Percentiles rank a stretch among this genome's conserved stretches.
phyloP scores from a whole-genome alignment of 2,329 filamentous ascomycete genomes.

The Clarireedia hainanense region DNA sequence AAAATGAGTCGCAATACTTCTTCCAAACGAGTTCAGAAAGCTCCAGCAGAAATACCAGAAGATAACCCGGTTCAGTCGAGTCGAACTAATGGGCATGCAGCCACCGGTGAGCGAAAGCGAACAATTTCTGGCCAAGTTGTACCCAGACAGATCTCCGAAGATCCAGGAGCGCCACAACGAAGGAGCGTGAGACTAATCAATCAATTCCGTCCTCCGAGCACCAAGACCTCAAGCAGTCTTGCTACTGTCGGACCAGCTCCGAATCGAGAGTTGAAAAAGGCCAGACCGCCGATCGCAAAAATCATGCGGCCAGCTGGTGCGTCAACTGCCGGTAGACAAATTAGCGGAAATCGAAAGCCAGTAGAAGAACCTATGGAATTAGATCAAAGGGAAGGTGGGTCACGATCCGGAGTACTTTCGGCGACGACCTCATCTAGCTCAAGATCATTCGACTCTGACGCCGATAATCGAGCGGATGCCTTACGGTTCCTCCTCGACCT shows the following conservation, averaged over 20 bases:
- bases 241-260: conserved; percentile 51
- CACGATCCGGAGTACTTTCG: conserved; percentile 21
- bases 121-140: conserved; percentile 81
- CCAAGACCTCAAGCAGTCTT: conserved; percentile 38
- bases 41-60: conserved; percentile 22
- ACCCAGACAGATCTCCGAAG: conserved; percentile 45
- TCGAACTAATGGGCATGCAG: conserved; percentile 19
- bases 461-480: conserved; percentile 63
- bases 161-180: conserved; percentile 55
- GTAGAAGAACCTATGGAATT: conserved; percentile 61
- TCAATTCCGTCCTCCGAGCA: conserved; percentile 54
- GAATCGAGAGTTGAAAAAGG: conserved; percentile 73
- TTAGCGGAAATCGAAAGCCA: conserved; percentile 83
- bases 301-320: conserved; percentile 59
- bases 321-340: conserved; percentile 73
- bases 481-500: conserved; percentile 71
- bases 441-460: conserved; percentile 39
- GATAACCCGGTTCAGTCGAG: conserved; percentile 18
- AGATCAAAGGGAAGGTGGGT: conserved; percentile 53
- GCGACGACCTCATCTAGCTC: conserved; percentile 19
- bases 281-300: conserved; percentile 63
- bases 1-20: conserved; percentile 30
- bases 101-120: conserved; percentile 65
- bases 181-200: conserved; percentile 68
- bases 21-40: conserved; percentile 27